A percentile compares a stretch with the other conserved stretches of the same genome.
phyloP scores from a whole-genome alignment of 2,329 filamentous ascomycete species.

The Stachybotrys elegans region DNA sequence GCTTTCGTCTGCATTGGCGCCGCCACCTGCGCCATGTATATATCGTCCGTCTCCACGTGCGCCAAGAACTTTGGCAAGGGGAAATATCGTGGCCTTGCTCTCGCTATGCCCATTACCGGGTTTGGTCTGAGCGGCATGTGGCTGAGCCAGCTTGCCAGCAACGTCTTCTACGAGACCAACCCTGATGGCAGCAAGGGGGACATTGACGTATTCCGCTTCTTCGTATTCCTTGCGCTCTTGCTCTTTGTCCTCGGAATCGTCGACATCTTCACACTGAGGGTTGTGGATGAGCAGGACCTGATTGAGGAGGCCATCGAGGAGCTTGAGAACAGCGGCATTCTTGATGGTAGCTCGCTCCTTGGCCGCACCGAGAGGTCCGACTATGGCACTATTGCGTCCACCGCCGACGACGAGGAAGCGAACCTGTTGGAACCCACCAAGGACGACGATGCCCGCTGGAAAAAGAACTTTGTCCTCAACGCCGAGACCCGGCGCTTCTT shows the following conservation, averaged over 20 bases:
- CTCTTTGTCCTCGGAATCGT: slow-evolving; percentile 66
- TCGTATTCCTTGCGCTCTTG: slow-evolving; percentile 75
- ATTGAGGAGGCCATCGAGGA: slow-evolving; percentile 89
- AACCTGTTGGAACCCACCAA: slow-evolving; percentile 32
- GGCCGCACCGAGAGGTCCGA: slow-evolving; percentile 41
- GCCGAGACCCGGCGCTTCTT: slow-evolving; percentile 84
- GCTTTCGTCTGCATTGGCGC: slow-evolving; percentile 80
- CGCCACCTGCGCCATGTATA: slow-evolving; percentile 84
- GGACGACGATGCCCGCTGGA: slow-evolving; percentile 51
- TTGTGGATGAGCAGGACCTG: slow-evolving; percentile 80
- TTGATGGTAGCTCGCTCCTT: slow-evolving; percentile 73
- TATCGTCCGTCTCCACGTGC: slow-evolving; percentile 86
- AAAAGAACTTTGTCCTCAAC: slow-evolving; percentile 89
- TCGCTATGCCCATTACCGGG: slow-evolving; percentile 85
- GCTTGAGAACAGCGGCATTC: slow-evolving; percentile 79
- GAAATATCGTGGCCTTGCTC: slow-evolving; percentile 79
- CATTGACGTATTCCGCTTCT: slow-evolving; percentile 77
- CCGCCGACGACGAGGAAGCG: slow-evolving; percentile 40
- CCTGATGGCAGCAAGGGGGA: slow-evolving; percentile 60
- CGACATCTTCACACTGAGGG: slow-evolving; percentile 67
- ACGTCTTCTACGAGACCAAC: slow-evolving; percentile 65
- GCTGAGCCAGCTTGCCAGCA: slow-evolving; percentile 82
- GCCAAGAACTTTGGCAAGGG: slow-evolving; percentile 97
- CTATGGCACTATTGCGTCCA: slow-evolving; percentile 57
- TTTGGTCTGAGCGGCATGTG: slow-evolving; percentile 96